Conservation (phyloP, 345 rosid genomes). For the Euphorbia peplus region DNA sequence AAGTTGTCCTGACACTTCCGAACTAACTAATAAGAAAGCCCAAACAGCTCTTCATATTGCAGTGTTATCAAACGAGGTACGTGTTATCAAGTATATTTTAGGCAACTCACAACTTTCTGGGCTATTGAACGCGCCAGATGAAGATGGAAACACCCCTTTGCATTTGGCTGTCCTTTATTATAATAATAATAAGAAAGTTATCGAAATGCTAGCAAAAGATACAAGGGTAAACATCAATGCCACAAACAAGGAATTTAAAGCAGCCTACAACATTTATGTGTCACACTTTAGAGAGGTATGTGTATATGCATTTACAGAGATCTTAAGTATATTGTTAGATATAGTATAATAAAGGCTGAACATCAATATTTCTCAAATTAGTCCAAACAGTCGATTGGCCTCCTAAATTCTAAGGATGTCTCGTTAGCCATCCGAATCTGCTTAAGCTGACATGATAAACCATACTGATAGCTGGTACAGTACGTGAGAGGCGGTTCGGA, state of each 20-base stretch:
- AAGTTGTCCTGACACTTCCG: not conserved
- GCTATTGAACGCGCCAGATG: constrained; percentile 23
- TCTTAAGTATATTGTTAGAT: too few species aligned
- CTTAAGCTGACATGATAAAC: too few species aligned
- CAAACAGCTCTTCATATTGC: constrained; percentile 36
- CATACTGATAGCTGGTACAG: too few species aligned
- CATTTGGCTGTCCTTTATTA: constrained; percentile 25
- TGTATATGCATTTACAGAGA: too few species aligned
- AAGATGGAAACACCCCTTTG: constrained; percentile 35
- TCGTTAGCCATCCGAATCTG: too few species aligned
- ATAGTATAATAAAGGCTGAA: too few species aligned
- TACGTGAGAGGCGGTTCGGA: too few species aligned
- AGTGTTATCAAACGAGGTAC: constrained; percentile 12
- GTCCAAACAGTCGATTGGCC: too few species aligned
- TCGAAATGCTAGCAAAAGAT: not conserved
- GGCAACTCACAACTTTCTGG: not conserved
- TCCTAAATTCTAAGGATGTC: too few species aligned
- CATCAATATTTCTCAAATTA: too few species aligned
- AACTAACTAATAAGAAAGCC: constrained; percentile 11
- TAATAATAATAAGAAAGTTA: not conserved
- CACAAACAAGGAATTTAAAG: not conserved
- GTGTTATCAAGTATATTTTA: constrained; percentile 6
- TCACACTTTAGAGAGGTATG: not conserved
- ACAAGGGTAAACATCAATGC: not conserved
- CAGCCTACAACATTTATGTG: not conserved